Percentiles rank a stretch among this genome's conserved stretches.
These are phyloP conservation scores for Nicotiana rustica DNA, from an alignment of 305 asterid species.

Conservation along the genomic window DNA sequence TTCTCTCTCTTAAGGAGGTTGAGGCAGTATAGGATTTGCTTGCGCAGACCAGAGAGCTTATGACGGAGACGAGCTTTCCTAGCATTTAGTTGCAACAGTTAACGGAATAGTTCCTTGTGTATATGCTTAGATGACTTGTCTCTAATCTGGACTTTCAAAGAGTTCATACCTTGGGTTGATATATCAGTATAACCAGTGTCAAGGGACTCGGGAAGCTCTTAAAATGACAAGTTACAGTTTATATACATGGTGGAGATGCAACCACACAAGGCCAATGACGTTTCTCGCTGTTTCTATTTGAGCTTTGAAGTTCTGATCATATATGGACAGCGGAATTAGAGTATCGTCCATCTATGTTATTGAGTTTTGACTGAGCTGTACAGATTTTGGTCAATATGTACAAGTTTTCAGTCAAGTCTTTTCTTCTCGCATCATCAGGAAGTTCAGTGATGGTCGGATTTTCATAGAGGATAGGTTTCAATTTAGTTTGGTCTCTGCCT, in stretches of 20 bases:
- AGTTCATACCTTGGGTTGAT: slow-evolving; percentile 9
- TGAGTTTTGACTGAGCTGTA: slow-evolving; percentile 23
- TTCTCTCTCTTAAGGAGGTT: slow-evolving; percentile 74
- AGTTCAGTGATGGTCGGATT: not conserved
- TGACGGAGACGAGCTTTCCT: not conserved
- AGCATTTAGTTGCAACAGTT: slow-evolving; percentile 10
- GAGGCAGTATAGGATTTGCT: slow-evolving; percentile 16
- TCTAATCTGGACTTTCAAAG: slow-evolving; percentile 12
- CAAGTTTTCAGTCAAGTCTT: not conserved
- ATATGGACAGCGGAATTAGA: not conserved
- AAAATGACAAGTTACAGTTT: not conserved
- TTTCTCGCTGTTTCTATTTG: not conserved
- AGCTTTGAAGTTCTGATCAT: slow-evolving; percentile 23
- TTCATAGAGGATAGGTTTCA: not conserved
- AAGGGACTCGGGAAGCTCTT: not conserved
- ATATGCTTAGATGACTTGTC: not conserved
- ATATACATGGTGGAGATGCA: not conserved
- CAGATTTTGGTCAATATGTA: slow-evolving; percentile 31
- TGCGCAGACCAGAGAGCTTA: slow-evolving; percentile 2
- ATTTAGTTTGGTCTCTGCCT: not conserved
- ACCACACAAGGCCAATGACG: not conserved
- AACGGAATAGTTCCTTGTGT: not conserved
- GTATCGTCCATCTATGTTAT: not conserved
- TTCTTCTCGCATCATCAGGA: not conserved
- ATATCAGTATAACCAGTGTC: not conserved